Percentiles rank a stretch among this genome's conserved stretches.
phyloP scores from a whole-genome alignment of 805 yeast genomes.

The Metschnikowia anglica region DNA sequence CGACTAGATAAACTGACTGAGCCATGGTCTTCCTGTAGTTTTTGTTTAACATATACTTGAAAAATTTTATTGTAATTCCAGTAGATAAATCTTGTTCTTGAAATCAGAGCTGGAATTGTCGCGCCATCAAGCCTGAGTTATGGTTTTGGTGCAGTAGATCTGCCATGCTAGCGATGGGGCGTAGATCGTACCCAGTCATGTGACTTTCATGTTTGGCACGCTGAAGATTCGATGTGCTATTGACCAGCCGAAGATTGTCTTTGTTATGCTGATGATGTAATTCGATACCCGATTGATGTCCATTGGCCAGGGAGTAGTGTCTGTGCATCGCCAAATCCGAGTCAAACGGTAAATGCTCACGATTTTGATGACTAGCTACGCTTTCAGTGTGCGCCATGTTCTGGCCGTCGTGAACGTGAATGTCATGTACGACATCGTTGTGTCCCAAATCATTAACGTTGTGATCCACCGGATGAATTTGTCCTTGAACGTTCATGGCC shows the following conservation, averaged over 20 bases:
- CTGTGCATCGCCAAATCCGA: slow-evolving; percentile 14
- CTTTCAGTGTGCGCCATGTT: slow-evolving; percentile 8
- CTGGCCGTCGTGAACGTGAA: slow-evolving; percentile 2
- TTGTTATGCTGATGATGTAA: slow-evolving; percentile 6
- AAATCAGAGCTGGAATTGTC: slow-evolving; percentile 13
- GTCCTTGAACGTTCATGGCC: slow-evolving; percentile 7
- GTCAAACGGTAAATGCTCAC: slow-evolving; percentile 11
- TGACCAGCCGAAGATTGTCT: slow-evolving; percentile 27
- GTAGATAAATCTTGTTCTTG: background rate
- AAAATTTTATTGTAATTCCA: background rate
- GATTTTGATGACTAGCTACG: slow-evolving; percentile 14
- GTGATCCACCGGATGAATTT: slow-evolving; percentile 2
- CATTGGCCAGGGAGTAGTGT: slow-evolving; percentile 7
- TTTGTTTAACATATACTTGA: too few relatives aligned
- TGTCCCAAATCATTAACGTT: slow-evolving; percentile 3
- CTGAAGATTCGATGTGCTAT: slow-evolving; percentile 36
- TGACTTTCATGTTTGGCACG: slow-evolving; percentile 15
- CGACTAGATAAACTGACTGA: too few relatives aligned
- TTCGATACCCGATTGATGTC: slow-evolving; percentile 2
- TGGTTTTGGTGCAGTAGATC: slow-evolving; percentile 16
- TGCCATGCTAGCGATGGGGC: slow-evolving; percentile 22
- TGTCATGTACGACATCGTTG: slow-evolving; percentile 1
- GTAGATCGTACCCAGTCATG: slow-evolving; percentile 11
- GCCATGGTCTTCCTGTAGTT: too few relatives aligned
- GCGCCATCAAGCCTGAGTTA: slow-evolving; percentile 9